Evolutionary conservation across 345 rosid species (phyloP).

Genomic region (Sisymbrium irio): DNA sequence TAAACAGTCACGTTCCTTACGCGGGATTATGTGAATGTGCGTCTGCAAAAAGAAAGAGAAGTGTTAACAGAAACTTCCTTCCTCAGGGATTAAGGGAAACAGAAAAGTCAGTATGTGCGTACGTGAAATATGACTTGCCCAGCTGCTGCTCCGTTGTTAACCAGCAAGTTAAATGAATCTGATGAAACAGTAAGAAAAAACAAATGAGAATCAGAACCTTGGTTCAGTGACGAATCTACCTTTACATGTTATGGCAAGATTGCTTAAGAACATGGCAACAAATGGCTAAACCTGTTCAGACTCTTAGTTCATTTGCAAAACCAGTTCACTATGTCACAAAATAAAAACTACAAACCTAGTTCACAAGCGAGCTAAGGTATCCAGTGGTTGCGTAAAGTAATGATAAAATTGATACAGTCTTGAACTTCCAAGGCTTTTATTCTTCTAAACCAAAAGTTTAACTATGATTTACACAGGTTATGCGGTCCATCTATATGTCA

Average conservation of each 20-base stretch:
- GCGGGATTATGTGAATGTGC: conserved; percentile 93
- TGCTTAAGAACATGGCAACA: neutral
- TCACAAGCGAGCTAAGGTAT: neutral
- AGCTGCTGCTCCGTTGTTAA: conserved; percentile 92
- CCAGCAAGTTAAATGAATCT: conserved; percentile 95
- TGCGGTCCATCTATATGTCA: neutral
- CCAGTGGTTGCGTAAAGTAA: neutral
- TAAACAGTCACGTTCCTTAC: conserved; percentile 73
- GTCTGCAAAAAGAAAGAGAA: conserved; percentile 44
- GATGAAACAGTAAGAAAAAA: conserved; percentile 5
- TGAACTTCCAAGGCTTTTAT: neutral
- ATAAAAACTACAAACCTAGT: neutral
- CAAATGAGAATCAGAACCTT: neutral
- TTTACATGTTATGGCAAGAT: neutral
- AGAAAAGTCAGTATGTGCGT: conserved; percentile 28
- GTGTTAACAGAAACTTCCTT: neutral
- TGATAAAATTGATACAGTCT: neutral
- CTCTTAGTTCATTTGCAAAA: neutral
- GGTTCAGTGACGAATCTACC: conserved; percentile 2
- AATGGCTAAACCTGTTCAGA: neutral
- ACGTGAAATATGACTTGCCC: conserved; percentile 97
- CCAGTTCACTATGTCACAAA: neutral
- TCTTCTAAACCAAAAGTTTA: neutral
- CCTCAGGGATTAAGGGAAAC: neutral
- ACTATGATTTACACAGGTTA: neutral